Conservation (phyloP, 2,329 filamentous ascomycete genomes). For the Triangularia verruculosa region DNA sequence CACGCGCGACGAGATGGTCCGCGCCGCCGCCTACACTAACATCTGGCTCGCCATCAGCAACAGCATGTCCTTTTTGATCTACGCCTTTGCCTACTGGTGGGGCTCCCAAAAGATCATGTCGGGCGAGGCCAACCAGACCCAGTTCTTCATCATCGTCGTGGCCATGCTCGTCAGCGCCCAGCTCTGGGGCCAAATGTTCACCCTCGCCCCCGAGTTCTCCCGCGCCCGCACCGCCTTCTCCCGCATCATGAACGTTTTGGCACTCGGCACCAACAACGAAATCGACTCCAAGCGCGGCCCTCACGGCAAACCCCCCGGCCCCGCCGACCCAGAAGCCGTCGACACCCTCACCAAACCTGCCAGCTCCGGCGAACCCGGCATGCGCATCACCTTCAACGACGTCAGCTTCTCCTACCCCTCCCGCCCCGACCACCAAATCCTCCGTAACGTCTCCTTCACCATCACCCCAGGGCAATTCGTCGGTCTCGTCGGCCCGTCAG, state of each 20-base stretch:
- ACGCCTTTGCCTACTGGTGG: slow-evolving; percentile 79
- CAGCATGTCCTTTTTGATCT: slow-evolving; percentile 63
- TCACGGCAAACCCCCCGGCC: slow-evolving; percentile 9
- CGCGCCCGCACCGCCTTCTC: slow-evolving; percentile 60
- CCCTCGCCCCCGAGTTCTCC: slow-evolving; percentile 71
- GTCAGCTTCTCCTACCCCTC: slow-evolving; percentile 66
- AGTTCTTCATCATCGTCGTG: slow-evolving; percentile 74
- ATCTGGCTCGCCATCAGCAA: slow-evolving; percentile 60
- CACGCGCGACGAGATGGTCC: slow-evolving; percentile 53
- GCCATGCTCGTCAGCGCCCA: slow-evolving; percentile 71
- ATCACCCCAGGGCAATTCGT: slow-evolving; percentile 59
- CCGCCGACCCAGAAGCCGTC: slow-evolving; percentile 41
- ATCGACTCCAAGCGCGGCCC: slow-evolving; percentile 15
- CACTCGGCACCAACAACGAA: slow-evolving; percentile 36
- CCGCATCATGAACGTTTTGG: slow-evolving; percentile 52
- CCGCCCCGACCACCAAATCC: slow-evolving; percentile 54
- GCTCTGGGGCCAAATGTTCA: slow-evolving; percentile 71
- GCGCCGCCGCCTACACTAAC: slow-evolving; percentile 51
- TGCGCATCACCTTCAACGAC: slow-evolving; percentile 47
- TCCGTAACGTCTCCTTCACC: slow-evolving; percentile 54
- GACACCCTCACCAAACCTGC: slow-evolving; percentile 26
- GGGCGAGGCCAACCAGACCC: slow-evolving; percentile 60
- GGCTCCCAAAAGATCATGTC: slow-evolving; percentile 66
- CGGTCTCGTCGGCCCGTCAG: slow-evolving; percentile 63
- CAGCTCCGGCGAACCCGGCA: slow-evolving; percentile 31